Evolutionary conservation across 2,329 filamentous ascomycete species (phyloP).

Genomic region (Aschersonia sp.): DNA sequence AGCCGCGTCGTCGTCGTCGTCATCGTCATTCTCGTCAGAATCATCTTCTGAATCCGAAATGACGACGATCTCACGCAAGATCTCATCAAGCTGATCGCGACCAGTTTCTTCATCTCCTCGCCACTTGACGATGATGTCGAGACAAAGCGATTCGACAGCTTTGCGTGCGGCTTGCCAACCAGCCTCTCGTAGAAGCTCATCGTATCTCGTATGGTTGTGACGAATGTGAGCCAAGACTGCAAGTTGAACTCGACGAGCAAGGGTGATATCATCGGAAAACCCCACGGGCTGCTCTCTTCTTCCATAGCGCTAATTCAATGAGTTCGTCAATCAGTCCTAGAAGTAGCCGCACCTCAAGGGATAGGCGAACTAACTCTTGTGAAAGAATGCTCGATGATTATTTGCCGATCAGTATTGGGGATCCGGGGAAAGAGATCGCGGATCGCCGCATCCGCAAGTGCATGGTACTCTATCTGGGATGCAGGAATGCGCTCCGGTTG

Average conservation of each 20-base stretch:
- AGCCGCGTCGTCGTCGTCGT: conserved; percentile 19
- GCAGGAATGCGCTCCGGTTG: conserved; percentile 44
- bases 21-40: conserved; percentile 18
- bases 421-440: conserved; percentile 52
- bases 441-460: conserved; percentile 46
- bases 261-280: conserved; percentile 36
- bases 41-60: conserved; percentile 45
- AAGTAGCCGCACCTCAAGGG: not conserved
- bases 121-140: conserved; percentile 57
- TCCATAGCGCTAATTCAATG: conserved; percentile 12
- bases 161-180: conserved; percentile 45
- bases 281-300: conserved; percentile 44
- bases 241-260: conserved; percentile 49
- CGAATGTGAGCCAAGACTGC: conserved; percentile 53
- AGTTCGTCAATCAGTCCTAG: conserved; percentile 4
- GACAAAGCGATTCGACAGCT: conserved; percentile 43
- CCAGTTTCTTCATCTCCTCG: conserved; percentile 57
- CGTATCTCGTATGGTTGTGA: conserved; percentile 53
- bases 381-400: conserved; percentile 49
- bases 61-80: conserved; percentile 50
- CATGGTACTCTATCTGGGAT: conserved; percentile 44
- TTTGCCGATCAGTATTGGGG: conserved; percentile 47
- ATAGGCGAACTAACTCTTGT: conserved; percentile 33
- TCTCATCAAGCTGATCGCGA: conserved; percentile 52
- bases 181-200: conserved; percentile 43